phyloP scores from a whole-genome alignment of 768 basidiomycete species.

The Agrocybe chaxingu region DNA sequence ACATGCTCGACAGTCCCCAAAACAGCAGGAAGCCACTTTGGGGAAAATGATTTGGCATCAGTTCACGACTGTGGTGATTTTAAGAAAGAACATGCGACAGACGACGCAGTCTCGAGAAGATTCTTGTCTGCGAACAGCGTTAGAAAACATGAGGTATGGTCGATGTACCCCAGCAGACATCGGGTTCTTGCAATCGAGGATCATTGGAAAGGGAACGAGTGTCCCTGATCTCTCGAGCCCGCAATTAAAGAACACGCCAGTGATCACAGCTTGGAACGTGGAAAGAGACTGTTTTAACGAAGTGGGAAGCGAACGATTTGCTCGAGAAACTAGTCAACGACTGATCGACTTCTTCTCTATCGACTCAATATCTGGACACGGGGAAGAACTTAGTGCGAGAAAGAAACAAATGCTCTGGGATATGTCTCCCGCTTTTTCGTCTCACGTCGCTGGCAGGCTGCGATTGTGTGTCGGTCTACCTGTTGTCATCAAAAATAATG shows the following conservation, averaged over 20 bases:
- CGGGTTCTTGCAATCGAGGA: conserved; percentile 23
- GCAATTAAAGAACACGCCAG: conserved; percentile 18
- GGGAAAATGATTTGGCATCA: too few relatives aligned
- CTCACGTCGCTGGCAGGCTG: too few relatives aligned
- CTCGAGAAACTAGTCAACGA: conserved; percentile 21
- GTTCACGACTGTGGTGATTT: conserved; percentile 21
- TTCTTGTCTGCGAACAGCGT: conserved; percentile 10
- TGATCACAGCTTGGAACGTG: conserved; percentile 26
- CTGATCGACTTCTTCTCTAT: conserved; percentile 25
- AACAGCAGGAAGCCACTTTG: neutral
- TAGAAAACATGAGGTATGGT: conserved; percentile 14
- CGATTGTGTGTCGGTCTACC: too few relatives aligned
- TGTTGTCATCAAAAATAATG: too few relatives aligned
- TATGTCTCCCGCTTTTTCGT: too few relatives aligned
- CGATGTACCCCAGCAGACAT: conserved; percentile 17
- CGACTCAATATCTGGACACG: conserved; percentile 13
- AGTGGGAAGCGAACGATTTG: conserved; percentile 24
- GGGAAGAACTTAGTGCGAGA: neutral
- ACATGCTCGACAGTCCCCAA: neutral
- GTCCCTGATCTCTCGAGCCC: too few relatives aligned
- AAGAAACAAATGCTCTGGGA: too few relatives aligned
- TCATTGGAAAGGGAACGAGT: conserved; percentile 23
- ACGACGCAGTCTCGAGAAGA: conserved; percentile 10
- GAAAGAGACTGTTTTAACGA: conserved; percentile 13
- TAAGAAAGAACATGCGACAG: conserved; percentile 31